These are phyloP conservation scores for Grigorovia transvaalensis DNA, from an alignment of 805 yeast genomes.

Conservation along the genomic window DNA sequence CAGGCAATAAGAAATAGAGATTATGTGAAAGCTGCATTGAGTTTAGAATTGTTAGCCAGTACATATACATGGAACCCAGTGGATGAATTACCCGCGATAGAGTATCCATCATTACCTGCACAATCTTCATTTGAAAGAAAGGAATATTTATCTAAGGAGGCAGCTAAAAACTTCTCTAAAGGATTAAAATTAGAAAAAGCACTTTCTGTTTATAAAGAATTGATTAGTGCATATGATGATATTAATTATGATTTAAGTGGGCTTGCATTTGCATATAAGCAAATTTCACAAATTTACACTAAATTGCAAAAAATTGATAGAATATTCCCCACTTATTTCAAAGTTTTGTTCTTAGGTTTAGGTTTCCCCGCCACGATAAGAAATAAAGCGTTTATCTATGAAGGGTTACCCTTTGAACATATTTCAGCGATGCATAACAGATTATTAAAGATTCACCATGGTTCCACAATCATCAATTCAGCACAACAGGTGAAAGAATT, in stretches of 20 bases:
- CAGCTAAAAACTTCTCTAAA: constrained; percentile 56
- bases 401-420: constrained; percentile 82
- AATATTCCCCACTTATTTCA: constrained; percentile 65
- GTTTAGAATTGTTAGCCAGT: constrained; percentile 65
- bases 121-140: constrained; percentile 76
- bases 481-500: constrained; percentile 47
- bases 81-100: constrained; percentile 42
- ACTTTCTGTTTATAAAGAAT: constrained; percentile 63
- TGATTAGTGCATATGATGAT: constrained; percentile 62
- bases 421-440: constrained; percentile 74
- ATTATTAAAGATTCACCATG: constrained; percentile 65
- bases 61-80: constrained; percentile 68
- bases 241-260: constrained; percentile 69
- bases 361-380: constrained; percentile 76
- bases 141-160: constrained; percentile 56
- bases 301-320: constrained; percentile 61
- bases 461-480: constrained; percentile 55
- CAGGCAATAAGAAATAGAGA: constrained; percentile 50
- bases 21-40: constrained; percentile 72
- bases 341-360: constrained; percentile 68
- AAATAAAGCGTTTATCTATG: constrained; percentile 69
- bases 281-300: constrained; percentile 56
- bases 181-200: constrained; percentile 77
- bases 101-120: constrained; percentile 63
- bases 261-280: constrained; percentile 57